These are phyloP conservation scores for Colletotrichum scovillei DNA, from an alignment of 2,329 filamentous ascomycete species.

Conservation along the genomic window DNA sequence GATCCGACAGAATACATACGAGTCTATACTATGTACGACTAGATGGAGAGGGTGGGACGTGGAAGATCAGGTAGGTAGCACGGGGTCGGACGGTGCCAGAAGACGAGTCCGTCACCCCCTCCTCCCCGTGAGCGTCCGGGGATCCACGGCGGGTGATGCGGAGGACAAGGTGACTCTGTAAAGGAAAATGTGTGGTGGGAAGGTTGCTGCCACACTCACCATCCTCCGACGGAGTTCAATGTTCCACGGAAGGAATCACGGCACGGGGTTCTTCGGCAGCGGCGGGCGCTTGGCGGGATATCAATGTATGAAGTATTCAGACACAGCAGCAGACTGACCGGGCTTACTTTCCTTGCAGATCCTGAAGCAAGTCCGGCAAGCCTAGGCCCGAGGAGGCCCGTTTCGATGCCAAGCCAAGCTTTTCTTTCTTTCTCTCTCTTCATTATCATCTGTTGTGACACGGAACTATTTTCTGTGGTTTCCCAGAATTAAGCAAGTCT, in stretches of 20 bases:
- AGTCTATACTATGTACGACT: too few relatives aligned
- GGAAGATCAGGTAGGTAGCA: not conserved
- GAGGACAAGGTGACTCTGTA: not conserved
- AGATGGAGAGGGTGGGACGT: not conserved
- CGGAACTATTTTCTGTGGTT: too few relatives aligned
- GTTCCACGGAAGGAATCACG: not conserved
- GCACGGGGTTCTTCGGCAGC: slow-evolving; percentile 11
- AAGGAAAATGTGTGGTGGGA: not conserved
- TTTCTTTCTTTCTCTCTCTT: not conserved
- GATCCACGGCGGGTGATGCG: slow-evolving; percentile 22
- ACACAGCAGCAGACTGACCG: not conserved
- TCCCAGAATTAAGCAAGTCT: not conserved
- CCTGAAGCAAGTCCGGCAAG: slow-evolving; percentile 11
- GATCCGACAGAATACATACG: not conserved
- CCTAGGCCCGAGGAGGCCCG: not conserved
- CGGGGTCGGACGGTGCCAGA: not conserved
- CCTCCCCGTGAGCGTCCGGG: slow-evolving; percentile 10
- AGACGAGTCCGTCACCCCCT: slow-evolving; percentile 3
- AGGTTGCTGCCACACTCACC: not conserved
- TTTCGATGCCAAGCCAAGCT: slow-evolving; percentile 3
- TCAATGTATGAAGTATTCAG: too few relatives aligned
- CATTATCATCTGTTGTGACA: not conserved
- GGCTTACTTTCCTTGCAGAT: slow-evolving; percentile 22
- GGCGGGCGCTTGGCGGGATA: not conserved
- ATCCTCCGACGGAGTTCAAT: not conserved